Base-by-base conservation (phyloP, 495 filamentous ascomycete genomes). In the Platismatia glauca region DNA sequence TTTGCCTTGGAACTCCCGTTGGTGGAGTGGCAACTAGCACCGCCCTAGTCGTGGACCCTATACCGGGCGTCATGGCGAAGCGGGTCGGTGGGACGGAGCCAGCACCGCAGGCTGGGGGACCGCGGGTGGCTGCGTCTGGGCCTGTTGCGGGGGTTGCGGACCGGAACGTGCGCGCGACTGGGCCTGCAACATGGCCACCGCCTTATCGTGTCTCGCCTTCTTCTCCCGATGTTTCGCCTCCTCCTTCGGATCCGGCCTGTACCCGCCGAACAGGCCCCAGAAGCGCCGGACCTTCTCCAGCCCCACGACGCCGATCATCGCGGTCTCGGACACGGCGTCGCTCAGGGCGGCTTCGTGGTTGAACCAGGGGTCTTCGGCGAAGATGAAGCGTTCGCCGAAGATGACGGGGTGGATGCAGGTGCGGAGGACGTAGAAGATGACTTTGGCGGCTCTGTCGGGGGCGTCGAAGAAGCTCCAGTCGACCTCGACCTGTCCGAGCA, bases 391-490 rank as follows among this genome's bases (percentile, higher is more conserved):
- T 20, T 57, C 53, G 15, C 55, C 55, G 29, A 63, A 58, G 7
- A 58, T 63, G 27, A 63, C 48, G 11, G 34, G 55, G n/a, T 63
- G 31, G 7, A 48, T 43, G 33, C 61, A 63, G 34, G 2, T 58
- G 11, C 4, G 22, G 20, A 63, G 61, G 31, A 63, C 53, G 24
- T 63, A 58, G 20, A 37, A 46, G 16, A 13, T 63, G 41, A 63
- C 55, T 20, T 63, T 39, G 33, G 29, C 15, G 16, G 22, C 43
- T 31, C 39, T 37, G 18, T 39, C 16, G 13, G 53, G 61, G 4
- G 52, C 27, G n/a, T 58, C 61, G 18, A 12, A 16, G 39, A 63
- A 63, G 31, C 53, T 63, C 61, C 61, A 63, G 13, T 63, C 35
- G 24, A 63, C 61, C 18, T 63, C 46, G 39, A 63, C 53, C 27